A percentile compares a stretch with the other conserved stretches of the same genome.
phyloP scores from a whole-genome alignment of 345 rosid genomes.

The Clarkia xantiana region DNA sequence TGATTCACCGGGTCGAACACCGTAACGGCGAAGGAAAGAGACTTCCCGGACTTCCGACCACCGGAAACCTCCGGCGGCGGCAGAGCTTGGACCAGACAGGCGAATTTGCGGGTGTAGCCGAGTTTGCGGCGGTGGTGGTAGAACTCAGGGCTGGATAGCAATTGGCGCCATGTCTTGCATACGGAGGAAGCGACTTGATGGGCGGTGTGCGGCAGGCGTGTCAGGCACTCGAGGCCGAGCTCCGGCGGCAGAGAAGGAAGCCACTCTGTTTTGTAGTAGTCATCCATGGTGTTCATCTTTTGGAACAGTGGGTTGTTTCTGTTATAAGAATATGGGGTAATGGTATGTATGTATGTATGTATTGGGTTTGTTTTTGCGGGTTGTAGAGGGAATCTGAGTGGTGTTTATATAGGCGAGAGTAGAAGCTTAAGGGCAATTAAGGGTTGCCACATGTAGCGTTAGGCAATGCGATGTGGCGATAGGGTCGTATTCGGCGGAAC shows the following conservation, averaged over 20 bases:
- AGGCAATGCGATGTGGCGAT: constrained; percentile 3
- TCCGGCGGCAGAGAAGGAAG: constrained; percentile 41
- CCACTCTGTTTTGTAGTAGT: constrained; percentile 16
- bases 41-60: constrained; percentile 15
- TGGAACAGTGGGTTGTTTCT: background rate
- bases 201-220: constrained; percentile 28
- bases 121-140: constrained; percentile 26
- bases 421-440: background rate
- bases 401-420: background rate
- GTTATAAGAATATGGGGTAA: no score
- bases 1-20: constrained; percentile 26
- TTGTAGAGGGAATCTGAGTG: background rate
- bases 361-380: background rate
- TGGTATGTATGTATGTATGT: no score
- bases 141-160: constrained; percentile 28
- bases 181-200: constrained; percentile 35
- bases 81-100: constrained; percentile 40
- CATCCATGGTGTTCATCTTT: constrained; percentile 9
- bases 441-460: background rate
- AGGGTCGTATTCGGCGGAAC: background rate
- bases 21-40: constrained; percentile 22
- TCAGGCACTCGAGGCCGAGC: constrained; percentile 41
- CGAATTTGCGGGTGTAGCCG: constrained; percentile 29
- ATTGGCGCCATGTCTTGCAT: constrained; percentile 36
- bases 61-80: background rate